A percentile compares a stretch with the other conserved stretches of the same genome.
These are phyloP conservation scores for Hygrophorus russula DNA, from an alignment of 768 basidiomycete species.

Conservation along the genomic window DNA sequence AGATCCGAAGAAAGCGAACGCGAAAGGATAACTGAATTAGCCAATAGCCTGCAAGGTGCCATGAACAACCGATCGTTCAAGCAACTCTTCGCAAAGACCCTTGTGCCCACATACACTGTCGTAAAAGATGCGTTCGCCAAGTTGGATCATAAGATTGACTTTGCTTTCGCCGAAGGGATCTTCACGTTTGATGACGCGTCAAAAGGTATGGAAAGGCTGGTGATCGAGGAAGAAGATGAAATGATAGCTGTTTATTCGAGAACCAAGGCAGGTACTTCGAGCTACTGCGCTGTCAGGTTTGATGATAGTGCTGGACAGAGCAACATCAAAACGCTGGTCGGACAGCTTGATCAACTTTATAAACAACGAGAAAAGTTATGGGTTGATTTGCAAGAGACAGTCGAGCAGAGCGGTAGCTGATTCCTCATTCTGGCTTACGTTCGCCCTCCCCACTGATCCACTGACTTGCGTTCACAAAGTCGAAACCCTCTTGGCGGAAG, in stretches of 20 bases:
- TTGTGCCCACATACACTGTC: slow-evolving; percentile 38
- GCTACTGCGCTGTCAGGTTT: background rate
- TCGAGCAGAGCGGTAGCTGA: slow-evolving; percentile 38
- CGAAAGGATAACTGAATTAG: slow-evolving; percentile 23
- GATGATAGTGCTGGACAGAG: slow-evolving; percentile 21
- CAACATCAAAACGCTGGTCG: slow-evolving; percentile 28
- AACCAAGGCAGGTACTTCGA: slow-evolving; percentile 29
- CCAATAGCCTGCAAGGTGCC: slow-evolving; percentile 29
- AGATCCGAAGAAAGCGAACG: slow-evolving; percentile 19
- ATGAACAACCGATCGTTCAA: slow-evolving; percentile 29
- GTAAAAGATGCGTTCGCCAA: slow-evolving; percentile 28
- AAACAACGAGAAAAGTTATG: slow-evolving; percentile 39
- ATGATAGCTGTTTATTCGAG: slow-evolving; percentile 25
- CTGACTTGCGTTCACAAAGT: background rate
- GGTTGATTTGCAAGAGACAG: slow-evolving; percentile 28
- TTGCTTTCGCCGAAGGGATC: slow-evolving; percentile 29
- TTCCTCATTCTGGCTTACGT: slow-evolving; percentile 3
- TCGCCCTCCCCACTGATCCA: slow-evolving; percentile 5
- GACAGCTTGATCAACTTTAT: slow-evolving; percentile 38
- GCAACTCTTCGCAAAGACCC: slow-evolving; percentile 28
- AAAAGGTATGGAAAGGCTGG: slow-evolving; percentile 37
- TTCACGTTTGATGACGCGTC: slow-evolving; percentile 43
- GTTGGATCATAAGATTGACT: slow-evolving; percentile 28
- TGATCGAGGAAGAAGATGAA: slow-evolving; percentile 32
- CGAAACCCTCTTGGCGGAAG: slow-evolving; percentile 19